Conservation (phyloP, 805 yeast genomes). For the Myxozyma neotropica region DNA sequence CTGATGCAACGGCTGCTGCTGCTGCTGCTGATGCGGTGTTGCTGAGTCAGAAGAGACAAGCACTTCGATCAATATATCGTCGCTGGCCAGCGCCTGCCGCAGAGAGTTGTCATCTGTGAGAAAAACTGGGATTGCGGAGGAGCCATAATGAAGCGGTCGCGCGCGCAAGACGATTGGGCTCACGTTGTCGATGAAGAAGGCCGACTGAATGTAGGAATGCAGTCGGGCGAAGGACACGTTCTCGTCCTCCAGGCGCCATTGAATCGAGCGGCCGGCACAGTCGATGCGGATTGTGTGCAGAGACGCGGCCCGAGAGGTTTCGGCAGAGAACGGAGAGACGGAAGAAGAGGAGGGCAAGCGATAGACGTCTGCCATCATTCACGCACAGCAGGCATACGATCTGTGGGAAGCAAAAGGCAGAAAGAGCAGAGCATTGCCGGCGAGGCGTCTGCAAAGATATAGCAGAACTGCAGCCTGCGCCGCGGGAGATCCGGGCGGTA, state of each 20-base stretch:
- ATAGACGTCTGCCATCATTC: conserved; percentile 7
- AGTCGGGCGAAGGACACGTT: conserved; percentile 15
- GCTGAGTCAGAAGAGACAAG: conserved; percentile 1
- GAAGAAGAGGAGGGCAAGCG: background rate
- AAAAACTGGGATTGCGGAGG: conserved; percentile 4
- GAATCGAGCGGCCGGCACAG: conserved; percentile 19
- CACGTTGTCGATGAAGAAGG: conserved; percentile 24
- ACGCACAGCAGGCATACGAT: background rate
- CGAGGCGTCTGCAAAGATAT: conserved; percentile 3
- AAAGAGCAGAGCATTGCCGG: background rate
- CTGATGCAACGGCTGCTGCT: background rate
- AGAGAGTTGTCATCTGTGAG: conserved; percentile 18
- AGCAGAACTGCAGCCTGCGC: background rate
- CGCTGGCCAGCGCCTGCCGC: conserved; percentile 12
- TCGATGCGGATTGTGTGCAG: conserved; percentile 20
- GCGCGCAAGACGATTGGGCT: conserved; percentile 9
- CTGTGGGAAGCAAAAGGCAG: background rate
- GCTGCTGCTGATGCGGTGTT: background rate
- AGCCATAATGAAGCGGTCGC: background rate
- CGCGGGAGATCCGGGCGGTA: conserved; percentile 15
- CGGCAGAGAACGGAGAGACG: background rate
- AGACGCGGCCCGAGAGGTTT: conserved; percentile 2
- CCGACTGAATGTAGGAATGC: conserved; percentile 23
- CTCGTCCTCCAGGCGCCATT: conserved; percentile 26
- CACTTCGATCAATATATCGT: conserved; percentile 19